These are phyloP conservation scores for Epichloe uncinata DNA, from an alignment of 2,329 filamentous ascomycete genomes.

Conservation along the genomic window DNA sequence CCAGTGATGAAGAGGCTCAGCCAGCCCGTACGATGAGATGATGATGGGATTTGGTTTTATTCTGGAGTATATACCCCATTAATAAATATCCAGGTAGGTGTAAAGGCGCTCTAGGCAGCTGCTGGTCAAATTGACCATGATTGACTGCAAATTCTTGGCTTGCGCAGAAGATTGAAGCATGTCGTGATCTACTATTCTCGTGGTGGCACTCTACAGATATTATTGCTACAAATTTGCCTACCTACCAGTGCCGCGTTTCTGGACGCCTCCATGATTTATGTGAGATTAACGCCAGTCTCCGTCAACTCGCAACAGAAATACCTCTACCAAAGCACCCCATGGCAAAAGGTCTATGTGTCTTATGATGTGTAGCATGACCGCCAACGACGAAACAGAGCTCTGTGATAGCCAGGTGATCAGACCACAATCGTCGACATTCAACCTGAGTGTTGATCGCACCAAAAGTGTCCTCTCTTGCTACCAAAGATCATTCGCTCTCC, in stretches of 20 bases:
- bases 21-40: background rate
- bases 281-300: background rate
- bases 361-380: too few relatives aligned
- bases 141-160: too few relatives aligned
- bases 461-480: too few relatives aligned
- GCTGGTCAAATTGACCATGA: too few relatives aligned
- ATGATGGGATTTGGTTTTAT: background rate
- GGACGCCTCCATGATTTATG: background rate
- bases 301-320: background rate
- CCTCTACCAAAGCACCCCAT: background rate
- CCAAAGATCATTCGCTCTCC: too few relatives aligned
- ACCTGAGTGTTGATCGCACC: too few relatives aligned
- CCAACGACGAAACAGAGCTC: too few relatives aligned
- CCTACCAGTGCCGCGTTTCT: background rate
- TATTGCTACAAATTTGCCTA: background rate
- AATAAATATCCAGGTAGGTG: background rate
- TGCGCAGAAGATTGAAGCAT: too few relatives aligned
- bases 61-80: background rate
- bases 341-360: too few relatives aligned
- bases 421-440: too few relatives aligned
- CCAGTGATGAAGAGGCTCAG: background rate
- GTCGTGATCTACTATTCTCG: background rate
- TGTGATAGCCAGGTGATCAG: too few relatives aligned
- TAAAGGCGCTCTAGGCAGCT: background rate
- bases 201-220: background rate